Evolutionary conservation across 2,329 filamentous ascomycete genomes (phyloP), one percentile per base, ranked within the genome.

Genomic region (Sarocladiaceae sp.): DNA sequence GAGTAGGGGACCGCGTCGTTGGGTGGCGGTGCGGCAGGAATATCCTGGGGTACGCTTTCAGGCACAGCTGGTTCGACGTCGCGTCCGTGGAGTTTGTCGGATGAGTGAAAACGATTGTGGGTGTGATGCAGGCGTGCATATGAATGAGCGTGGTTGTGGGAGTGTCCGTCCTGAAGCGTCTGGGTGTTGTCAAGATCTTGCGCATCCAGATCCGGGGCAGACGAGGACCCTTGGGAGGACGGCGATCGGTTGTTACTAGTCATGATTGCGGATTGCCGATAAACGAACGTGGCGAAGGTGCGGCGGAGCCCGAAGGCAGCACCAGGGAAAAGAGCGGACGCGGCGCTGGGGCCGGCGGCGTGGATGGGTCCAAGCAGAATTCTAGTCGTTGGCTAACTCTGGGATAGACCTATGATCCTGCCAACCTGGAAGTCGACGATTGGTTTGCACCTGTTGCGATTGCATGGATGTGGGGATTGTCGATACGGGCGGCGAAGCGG

Each of bases 1-100:
- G 74, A 60, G 53, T 64, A 60, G 20, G 55, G 43, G 2, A 24
- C 29, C 15, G 24, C 20, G 32, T 32, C 21, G 16, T 45, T 6
- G 15, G n/a, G 6, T 29, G n/a, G 37, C 12, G 26, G 18, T 21
- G 26, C 37, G 23, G 20, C 37, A 18, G 37, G 19, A 10, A 5
- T 9, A 15, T 27, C 31, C 18, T 48, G 45, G 16, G 45, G 9
- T n/a, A 32, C 27, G 29, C 47, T 47, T 43, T 51, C 31, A 48
- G 47, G 33, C 53, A 49, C 39, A 47, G 45, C 43, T 48, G 50
- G 35, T 52, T 50, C 39, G 47, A 42, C 23, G 48, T 45, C 32
- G 33, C 26, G 33, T 7, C 49, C 34, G 41, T 32, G 47, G 50
- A 52, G 49, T 23, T 29, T 29, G 47, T 54, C 46, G 43, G 32